Percentiles rank a stretch among this genome's conserved stretches.
phyloP scores from a whole-genome alignment of 2,329 filamentous ascomycete species.

The Coniochaeta sp. region DNA sequence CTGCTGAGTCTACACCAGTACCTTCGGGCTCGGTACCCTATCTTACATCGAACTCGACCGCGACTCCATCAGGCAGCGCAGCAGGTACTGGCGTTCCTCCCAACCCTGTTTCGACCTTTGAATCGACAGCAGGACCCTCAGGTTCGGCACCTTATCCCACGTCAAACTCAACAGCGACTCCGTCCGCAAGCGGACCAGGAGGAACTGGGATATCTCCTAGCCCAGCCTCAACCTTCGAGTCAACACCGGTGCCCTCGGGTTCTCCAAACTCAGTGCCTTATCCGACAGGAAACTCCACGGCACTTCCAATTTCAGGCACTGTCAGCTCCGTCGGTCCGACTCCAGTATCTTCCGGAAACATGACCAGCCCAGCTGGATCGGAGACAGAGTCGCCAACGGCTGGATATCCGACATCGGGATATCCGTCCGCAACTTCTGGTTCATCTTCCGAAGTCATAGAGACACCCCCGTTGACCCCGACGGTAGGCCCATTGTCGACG shows the following conservation, averaged over 20 bases:
- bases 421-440: background rate
- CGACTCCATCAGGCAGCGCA: background rate
- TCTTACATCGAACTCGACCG: conserved; percentile 5
- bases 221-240: too few species aligned
- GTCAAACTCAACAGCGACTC: too few species aligned
- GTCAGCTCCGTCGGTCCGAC: background rate
- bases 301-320: background rate
- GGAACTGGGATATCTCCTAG: too few species aligned
- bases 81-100: conserved; percentile 5
- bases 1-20: background rate
- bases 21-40: conserved; percentile 1
- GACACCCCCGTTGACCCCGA: background rate
- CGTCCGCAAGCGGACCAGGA: too few species aligned
- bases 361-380: background rate
- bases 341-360: background rate
- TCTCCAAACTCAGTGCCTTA: conserved; percentile 5
- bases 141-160: too few species aligned
- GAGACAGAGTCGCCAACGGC: background rate
- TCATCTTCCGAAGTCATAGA: conserved; percentile 5
- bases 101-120: too few species aligned
- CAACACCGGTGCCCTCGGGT: too few species aligned
- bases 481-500: conserved; percentile 7
- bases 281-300: conserved; percentile 5
- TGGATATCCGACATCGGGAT: background rate
- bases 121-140: too few species aligned